Evolutionary conservation across 148 eudicot species (phyloP).

Genomic region (Cornus suecica): DNA sequence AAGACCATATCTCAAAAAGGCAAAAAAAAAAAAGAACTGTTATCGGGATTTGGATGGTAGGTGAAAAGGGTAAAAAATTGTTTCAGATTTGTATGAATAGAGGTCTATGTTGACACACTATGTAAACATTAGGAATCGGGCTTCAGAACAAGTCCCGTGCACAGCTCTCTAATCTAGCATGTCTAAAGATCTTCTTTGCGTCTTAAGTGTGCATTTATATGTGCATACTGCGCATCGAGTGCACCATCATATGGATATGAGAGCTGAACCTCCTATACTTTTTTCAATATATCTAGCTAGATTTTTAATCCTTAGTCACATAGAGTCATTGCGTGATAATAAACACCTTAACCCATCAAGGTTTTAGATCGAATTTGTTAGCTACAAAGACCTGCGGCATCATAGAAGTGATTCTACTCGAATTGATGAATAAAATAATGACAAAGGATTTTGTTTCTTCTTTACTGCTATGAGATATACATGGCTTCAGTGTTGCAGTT

Average conservation of each 20-base stretch:
- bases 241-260: not conserved
- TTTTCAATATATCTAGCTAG: no score
- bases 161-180: not conserved
- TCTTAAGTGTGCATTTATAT: not conserved
- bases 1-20: no score
- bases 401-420: no score
- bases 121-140: not conserved
- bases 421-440: no score
- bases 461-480: not conserved
- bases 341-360: not conserved
- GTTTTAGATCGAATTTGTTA: not conserved
- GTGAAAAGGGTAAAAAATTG: not conserved
- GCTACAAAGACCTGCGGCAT: not conserved
- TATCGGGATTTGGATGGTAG: not conserved
- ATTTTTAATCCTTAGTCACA: not conserved
- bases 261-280: not conserved
- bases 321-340: not conserved
- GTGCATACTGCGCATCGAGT: not conserved
- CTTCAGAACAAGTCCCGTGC: not conserved
- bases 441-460: not conserved
- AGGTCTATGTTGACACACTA: not conserved
- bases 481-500: not conserved
- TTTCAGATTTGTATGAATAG: not conserved
- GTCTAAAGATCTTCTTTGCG: not conserved
- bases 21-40: no score